These are phyloP conservation scores for Toxicodendron radicans DNA, from an alignment of 345 rosid species.

Conservation along the genomic window DNA sequence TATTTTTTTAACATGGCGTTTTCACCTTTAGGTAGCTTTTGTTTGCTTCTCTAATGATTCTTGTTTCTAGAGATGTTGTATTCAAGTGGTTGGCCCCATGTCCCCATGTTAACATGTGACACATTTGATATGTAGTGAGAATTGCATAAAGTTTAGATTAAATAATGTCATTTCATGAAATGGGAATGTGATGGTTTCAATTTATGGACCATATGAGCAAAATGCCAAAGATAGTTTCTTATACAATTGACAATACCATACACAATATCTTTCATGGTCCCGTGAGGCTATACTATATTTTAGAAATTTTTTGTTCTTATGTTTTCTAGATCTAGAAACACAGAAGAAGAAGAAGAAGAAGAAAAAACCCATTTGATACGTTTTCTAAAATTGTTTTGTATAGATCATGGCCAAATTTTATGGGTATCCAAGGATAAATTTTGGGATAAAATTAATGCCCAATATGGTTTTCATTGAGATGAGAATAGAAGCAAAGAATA, in stretches of 20 bases:
- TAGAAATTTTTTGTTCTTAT: too few species aligned
- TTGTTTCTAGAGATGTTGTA: background rate
- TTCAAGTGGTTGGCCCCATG: background rate
- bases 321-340: background rate
- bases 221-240: background rate
- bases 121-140: background rate
- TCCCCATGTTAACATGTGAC: slow-evolving; percentile 8
- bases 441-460: too few species aligned
- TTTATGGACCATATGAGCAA: background rate
- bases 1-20: background rate
- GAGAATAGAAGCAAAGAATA: background rate
- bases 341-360: too few species aligned
- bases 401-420: too few species aligned
- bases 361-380: background rate
- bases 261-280: background rate
- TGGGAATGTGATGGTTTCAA: background rate
- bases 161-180: background rate
- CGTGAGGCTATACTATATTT: background rate
- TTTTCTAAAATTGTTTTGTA: too few species aligned
- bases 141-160: background rate
- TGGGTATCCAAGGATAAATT: too few species aligned
- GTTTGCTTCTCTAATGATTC: background rate
- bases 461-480: background rate
- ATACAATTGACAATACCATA: background rate
- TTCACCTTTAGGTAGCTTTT: background rate